phyloP scores from a whole-genome alignment of 163 green algal species.

The Scenedesmus sp. region DNA sequence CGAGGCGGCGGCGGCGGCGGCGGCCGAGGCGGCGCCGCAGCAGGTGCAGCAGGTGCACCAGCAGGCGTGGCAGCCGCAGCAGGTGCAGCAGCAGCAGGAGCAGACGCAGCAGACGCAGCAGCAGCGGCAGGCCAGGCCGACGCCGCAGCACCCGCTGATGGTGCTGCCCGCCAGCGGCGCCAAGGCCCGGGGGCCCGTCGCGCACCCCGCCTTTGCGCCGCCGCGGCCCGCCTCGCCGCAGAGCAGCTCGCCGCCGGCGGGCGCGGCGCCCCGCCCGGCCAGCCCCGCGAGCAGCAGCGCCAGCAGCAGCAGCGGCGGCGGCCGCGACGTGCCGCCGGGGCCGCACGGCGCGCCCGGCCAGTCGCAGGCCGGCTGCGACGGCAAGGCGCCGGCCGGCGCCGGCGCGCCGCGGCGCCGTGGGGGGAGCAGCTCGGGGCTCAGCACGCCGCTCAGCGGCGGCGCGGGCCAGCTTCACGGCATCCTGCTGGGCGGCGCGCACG shows the following conservation, averaged over 20 bases:
- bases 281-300: neutral
- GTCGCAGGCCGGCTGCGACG: too few relatives aligned
- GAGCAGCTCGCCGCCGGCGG: too few relatives aligned
- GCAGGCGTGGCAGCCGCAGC: neutral
- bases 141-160: neutral
- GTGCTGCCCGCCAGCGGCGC: neutral
- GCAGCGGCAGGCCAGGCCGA: neutral
- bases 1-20: neutral
- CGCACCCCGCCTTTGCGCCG: neutral
- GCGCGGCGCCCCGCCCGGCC: too few relatives aligned
- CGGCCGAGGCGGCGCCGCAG: neutral
- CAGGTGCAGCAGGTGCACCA: too few relatives aligned
- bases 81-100: conserved; percentile 8
- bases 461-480: conserved; percentile 27
- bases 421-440: neutral
- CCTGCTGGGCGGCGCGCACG: conserved; percentile 6
- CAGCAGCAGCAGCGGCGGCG: neutral
- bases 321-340: too few relatives aligned
- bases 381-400: conserved; percentile 15
- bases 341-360: too few relatives aligned
- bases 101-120: neutral
- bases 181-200: neutral
- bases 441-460: neutral
- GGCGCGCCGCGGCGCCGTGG: neutral
- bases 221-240: too few relatives aligned